Percentiles rank a stretch among this genome's conserved stretches.
Conservation (phyloP, 495 filamentous ascomycete genomes). For the Lindgomyces ingoldianus region DNA sequence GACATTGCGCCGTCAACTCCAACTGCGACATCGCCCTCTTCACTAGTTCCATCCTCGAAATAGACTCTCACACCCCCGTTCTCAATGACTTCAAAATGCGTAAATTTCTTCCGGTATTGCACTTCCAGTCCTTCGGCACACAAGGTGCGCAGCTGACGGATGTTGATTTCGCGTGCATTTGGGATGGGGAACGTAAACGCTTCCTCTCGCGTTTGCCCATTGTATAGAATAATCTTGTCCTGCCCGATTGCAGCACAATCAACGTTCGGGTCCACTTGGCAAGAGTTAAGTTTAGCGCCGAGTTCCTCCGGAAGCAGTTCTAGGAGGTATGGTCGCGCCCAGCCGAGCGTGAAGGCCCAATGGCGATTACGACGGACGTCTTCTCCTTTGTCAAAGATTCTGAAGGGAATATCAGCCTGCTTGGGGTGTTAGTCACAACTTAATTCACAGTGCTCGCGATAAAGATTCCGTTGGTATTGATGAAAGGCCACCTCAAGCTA, state of each 20-base stretch:
- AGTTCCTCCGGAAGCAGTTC: conserved; percentile 22
- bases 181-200: conserved; percentile 22
- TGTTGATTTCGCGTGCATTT: conserved; percentile 25
- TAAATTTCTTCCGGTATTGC: conserved; percentile 20
- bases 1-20: conserved; percentile 38
- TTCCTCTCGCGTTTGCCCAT: conserved; percentile 19
- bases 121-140: conserved; percentile 16
- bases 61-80: conserved; percentile 19
- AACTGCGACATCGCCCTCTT: conserved; percentile 29
- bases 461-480: no score
- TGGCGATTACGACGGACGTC: conserved; percentile 11
- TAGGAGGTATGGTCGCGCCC: conserved; percentile 21
- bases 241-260: conserved; percentile 21
- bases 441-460: no score
- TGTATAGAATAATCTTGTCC: conserved; percentile 22
- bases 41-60: conserved; percentile 35
- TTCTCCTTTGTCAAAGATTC: conserved; percentile 24
- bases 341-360: conserved; percentile 30
- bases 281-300: conserved; percentile 14
- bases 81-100: conserved; percentile 8
- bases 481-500: no score
- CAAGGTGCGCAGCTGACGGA: conserved; percentile 17
- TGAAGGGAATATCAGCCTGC: conserved; percentile 19
- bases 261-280: conserved; percentile 20
- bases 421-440: background rate